A percentile compares a stretch with the other conserved stretches of the same genome.
These are phyloP conservation scores for Pythium folliculosum DNA, from an alignment of 352 stramenopile species.

Conservation along the genomic window DNA sequence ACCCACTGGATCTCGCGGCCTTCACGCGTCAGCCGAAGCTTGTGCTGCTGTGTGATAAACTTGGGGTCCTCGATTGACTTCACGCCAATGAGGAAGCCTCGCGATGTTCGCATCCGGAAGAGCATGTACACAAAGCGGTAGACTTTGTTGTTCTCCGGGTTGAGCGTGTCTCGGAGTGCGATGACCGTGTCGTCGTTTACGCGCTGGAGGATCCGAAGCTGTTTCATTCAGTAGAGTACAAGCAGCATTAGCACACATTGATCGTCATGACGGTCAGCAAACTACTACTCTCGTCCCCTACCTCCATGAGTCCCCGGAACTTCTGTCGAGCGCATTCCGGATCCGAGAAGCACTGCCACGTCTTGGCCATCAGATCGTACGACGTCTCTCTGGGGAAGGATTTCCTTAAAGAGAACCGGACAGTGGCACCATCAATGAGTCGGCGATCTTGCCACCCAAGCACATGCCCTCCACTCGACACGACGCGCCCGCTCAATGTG, in stretches of 20 bases:
- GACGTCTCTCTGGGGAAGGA: constrained; percentile 43
- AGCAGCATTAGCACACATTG: background rate
- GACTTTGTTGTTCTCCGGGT: constrained; percentile 42
- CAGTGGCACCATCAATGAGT: constrained; percentile 44
- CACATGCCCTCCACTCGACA: constrained; percentile 52
- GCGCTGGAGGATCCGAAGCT: constrained; percentile 61
- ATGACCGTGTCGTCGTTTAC: constrained; percentile 77
- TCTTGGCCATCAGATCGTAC: constrained; percentile 51
- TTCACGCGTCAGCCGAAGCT: constrained; percentile 32
- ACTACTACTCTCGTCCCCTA: background rate
- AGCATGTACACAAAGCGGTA: constrained; percentile 74
- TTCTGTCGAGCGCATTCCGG: constrained; percentile 54
- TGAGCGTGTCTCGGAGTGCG: constrained; percentile 53
- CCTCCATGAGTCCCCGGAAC: constrained; percentile 61
- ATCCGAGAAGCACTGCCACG: constrained; percentile 76
- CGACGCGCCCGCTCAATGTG: constrained; percentile 44
- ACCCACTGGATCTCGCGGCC: constrained; percentile 64
- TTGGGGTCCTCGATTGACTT: constrained; percentile 51
- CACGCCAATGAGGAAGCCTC: constrained; percentile 65
- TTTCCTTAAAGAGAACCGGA: constrained; percentile 76
- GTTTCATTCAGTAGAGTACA: no score
- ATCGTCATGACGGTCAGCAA: background rate
- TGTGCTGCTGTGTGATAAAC: constrained; percentile 27
- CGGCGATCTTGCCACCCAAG: constrained; percentile 74
- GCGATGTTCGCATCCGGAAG: constrained; percentile 66